These are phyloP conservation scores for Dictyostelium firmibasis DNA, from an alignment of 78 protist species.

Conservation along the genomic window DNA sequence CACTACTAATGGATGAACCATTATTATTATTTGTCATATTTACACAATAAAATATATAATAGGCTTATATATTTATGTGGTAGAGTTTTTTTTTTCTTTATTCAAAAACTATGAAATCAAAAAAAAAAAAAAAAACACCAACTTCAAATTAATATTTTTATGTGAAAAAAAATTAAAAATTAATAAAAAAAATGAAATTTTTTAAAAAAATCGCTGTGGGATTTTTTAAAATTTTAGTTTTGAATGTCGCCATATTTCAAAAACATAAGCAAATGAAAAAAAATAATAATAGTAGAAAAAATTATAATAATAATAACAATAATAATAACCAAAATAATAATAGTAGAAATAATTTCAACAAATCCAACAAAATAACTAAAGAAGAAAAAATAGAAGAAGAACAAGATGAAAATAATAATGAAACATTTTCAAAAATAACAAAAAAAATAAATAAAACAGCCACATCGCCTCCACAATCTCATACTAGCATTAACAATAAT, in stretches of 20 bases:
- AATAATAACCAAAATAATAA: background rate
- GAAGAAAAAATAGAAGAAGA: background rate
- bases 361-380: background rate
- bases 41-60: background rate
- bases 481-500: background rate
- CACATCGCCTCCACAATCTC: background rate
- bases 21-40: background rate
- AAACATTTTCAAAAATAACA: background rate
- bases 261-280: background rate
- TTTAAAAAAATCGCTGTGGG: background rate
- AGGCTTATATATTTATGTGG: no score
- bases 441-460: background rate
- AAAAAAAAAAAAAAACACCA: no score
- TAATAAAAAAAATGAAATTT: background rate
- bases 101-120: background rate
- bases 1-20: background rate
- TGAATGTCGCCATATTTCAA: background rate
- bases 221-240: background rate
- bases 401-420: background rate
- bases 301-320: background rate
- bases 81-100: no score
- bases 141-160: background rate
- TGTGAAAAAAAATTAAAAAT: background rate
- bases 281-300: background rate
- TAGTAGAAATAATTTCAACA: background rate